These are phyloP conservation scores for Cadophora gregata DNA, from an alignment of 2,329 filamentous ascomycete genomes.

Conservation along the genomic window DNA sequence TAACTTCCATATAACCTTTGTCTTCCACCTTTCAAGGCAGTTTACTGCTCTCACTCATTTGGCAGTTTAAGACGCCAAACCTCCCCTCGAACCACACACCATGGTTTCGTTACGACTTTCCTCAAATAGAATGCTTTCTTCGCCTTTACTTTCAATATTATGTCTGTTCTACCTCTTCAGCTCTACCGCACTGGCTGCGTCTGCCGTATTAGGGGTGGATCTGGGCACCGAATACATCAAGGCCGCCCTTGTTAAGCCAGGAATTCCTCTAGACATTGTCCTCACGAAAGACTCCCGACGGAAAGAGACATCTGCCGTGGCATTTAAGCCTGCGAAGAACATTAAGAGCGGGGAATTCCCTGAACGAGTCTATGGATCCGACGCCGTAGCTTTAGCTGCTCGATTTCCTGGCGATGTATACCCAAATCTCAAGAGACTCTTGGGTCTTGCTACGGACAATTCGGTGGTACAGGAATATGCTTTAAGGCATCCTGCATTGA, in stretches of 20 bases:
- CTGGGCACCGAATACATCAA: constrained; percentile 98
- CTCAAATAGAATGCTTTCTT: constrained; percentile 36
- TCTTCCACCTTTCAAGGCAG: constrained; percentile 21
- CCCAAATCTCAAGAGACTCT: constrained; percentile 87
- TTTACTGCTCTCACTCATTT: constrained; percentile 40
- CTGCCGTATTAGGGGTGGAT: constrained; percentile 90
- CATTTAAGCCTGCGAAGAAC: constrained; percentile 85
- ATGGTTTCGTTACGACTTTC: constrained; percentile 37
- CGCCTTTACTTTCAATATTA: constrained; percentile 39
- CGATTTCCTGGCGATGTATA: constrained; percentile 94
- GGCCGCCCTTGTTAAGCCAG: constrained; percentile 92
- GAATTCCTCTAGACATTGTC: constrained; percentile 96
- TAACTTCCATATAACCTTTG: constrained; percentile 37
- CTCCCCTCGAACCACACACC: constrained; percentile 26
- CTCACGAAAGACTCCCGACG: constrained; percentile 96
- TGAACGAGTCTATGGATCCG: constrained; percentile 89
- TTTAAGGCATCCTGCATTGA: constrained; percentile 77
- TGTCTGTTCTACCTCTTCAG: constrained; percentile 44
- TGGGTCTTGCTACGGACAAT: constrained; percentile 73
- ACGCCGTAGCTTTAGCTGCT: constrained; percentile 85
- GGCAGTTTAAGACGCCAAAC: constrained; percentile 32
- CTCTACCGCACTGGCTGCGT: constrained; percentile 46
- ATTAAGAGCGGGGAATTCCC: constrained; percentile 73
- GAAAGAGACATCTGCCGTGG: constrained; percentile 89
- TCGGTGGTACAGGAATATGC: constrained; percentile 73